Conservation (phyloP, 2,329 filamentous ascomycete genomes). For the Drechslerella coelobrocha region DNA sequence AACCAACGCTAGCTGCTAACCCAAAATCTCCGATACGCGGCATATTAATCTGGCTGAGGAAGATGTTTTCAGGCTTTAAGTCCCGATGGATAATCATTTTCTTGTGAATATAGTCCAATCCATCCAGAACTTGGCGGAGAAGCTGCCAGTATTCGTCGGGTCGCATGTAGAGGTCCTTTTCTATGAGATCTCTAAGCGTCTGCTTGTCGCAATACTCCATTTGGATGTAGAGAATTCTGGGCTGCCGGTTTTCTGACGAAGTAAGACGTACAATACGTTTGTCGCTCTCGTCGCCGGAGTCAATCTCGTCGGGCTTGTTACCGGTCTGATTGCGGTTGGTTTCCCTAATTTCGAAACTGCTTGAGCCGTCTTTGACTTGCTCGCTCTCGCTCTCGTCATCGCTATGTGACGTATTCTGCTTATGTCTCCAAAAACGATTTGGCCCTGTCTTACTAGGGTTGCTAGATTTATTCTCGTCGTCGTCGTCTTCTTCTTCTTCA, state of each 20-base stretch:
- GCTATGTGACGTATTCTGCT: constrained; percentile 31
- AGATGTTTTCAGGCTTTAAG: constrained; percentile 95
- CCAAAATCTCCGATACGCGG: constrained; percentile 98
- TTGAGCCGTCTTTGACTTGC: constrained; percentile 51
- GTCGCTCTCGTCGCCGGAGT: constrained; percentile 48
- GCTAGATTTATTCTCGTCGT: constrained; percentile 60
- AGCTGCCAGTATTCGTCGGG: constrained; percentile 84
- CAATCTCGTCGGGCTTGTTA: constrained; percentile 60
- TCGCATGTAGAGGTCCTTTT: constrained; percentile 74
- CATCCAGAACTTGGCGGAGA: constrained; percentile 89
- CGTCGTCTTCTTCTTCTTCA: background rate
- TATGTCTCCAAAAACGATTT: too few species aligned
- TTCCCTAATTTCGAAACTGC: constrained; percentile 54
- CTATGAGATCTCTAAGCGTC: constrained; percentile 88
- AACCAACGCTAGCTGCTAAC: constrained; percentile 83
- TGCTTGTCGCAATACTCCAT: constrained; percentile 98
- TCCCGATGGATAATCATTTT: constrained; percentile 94
- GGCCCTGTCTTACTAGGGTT: constrained; percentile 10
- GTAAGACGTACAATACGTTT: constrained; percentile 6
- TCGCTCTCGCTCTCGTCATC: constrained; percentile 44
- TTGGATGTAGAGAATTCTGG: constrained; percentile 87
- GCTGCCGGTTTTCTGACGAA: constrained; percentile 58
- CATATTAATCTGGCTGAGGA: constrained; percentile 87
- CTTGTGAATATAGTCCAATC: constrained; percentile 85
- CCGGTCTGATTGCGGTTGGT: constrained; percentile 57